These are phyloP conservation scores for Talaromyces sp. DNA, from an alignment of 2,329 filamentous ascomycete species.

Conservation along the genomic window DNA sequence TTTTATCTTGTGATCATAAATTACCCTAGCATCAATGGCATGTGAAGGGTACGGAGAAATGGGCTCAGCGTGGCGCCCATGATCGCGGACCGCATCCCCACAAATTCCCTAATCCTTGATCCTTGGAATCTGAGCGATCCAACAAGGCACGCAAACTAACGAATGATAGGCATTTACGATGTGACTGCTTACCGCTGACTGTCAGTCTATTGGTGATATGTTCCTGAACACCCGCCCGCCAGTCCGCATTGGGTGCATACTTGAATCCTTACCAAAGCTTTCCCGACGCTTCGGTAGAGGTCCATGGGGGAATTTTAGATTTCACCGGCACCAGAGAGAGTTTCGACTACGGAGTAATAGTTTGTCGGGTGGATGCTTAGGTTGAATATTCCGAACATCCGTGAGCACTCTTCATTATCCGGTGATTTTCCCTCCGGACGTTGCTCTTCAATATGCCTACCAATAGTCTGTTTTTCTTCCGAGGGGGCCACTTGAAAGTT, in stretches of 20 bases:
- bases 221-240: background rate
- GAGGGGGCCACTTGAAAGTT: background rate
- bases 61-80: conserved; percentile 11
- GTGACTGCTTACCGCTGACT: background rate
- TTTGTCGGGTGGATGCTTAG: background rate
- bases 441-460: background rate
- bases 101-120: conserved; percentile 10
- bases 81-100: conserved; percentile 5
- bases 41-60: conserved; percentile 4
- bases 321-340: background rate
- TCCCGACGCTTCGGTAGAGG: conserved; percentile 6
- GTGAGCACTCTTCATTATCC: background rate
- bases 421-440: background rate
- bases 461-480: conserved; percentile 1
- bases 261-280: background rate
- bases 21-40: background rate
- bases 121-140: conserved; percentile 10
- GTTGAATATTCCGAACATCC: conserved; percentile 11
- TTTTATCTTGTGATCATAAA: background rate
- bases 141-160: conserved; percentile 12
- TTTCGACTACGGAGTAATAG: conserved; percentile 15
- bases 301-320: background rate
- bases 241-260: background rate
- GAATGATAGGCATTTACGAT: background rate
- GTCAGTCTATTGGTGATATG: background rate